Base-by-base conservation (phyloP, 345 rosid genomes). In the Carallia pectinifolia region DNA sequence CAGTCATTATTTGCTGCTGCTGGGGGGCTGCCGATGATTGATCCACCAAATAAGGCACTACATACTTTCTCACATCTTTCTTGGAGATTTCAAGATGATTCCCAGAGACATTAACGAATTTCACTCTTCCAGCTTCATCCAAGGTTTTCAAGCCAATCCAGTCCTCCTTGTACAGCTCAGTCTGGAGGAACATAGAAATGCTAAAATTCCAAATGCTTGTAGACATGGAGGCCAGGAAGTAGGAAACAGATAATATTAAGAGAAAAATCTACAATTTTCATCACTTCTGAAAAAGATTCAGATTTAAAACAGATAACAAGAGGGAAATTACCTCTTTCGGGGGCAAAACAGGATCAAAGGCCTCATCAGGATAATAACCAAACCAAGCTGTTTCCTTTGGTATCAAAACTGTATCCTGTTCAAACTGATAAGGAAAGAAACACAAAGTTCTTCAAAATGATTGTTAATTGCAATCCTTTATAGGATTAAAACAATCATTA, bases 361-460 rank as follows among this genome's bases (percentile, higher is more conserved):
- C 54, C 0, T 93, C 92, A 70, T 88, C 96, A 17, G 89, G 88
- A 79, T 80, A 89, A 69, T 88, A 87, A 31, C 97, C 91, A 65
- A 89, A 93, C 88, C 87, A 84, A 64, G 98, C 79, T n/a, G 96
- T 93, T 83, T 89, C 90, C 71, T 85, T 90, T 1, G 98, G 96
- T 77, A 86, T 70, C 84, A 89, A 73, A 71, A 89, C 80, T 0
- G 85, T 79, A 70, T 90, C 98, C 0, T 89, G 88, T 64, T 90
- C 93, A 79, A 93, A 93, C 98, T 89, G 81, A 71, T 18, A 68
- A 66, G 55, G 34, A 33, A 55, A 65, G 37, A 9, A 63, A 23
- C 23, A 23, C 23, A 23, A 8, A 58, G 7, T 18, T 47, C 58
- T 29, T 31, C 37, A 62, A n/a, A 6, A 60, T 19, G 18, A 23